A percentile compares a stretch with the other conserved stretches of the same genome.
phyloP scores from a whole-genome alignment of 2,329 filamentous ascomycete species.

The Mariannaea sp. region DNA sequence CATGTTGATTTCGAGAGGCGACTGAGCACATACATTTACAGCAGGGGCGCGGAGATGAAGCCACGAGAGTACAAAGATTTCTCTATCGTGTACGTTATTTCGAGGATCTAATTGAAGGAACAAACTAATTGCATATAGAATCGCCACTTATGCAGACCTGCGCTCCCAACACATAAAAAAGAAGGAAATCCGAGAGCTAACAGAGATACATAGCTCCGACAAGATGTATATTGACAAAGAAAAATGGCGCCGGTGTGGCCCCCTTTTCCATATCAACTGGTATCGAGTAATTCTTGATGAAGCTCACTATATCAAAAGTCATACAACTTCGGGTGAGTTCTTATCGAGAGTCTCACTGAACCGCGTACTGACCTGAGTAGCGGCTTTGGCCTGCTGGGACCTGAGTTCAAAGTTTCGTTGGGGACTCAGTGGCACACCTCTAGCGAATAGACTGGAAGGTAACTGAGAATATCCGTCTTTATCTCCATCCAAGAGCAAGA shows the following conservation, averaged over 20 bases:
- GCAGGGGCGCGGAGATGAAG: background rate
- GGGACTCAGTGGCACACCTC: slow-evolving; percentile 44
- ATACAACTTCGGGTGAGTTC: slow-evolving; percentile 38
- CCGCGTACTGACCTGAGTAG: slow-evolving; percentile 12
- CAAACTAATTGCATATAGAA: slow-evolving; percentile 25
- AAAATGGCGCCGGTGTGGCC: slow-evolving; percentile 47
- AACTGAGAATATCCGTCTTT: background rate
- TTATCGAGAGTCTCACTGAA: accelerated
- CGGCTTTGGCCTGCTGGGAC: slow-evolving; percentile 29
- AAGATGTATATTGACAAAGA: slow-evolving; percentile 33
- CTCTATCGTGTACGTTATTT: slow-evolving; percentile 17
- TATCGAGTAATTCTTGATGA: slow-evolving; percentile 62
- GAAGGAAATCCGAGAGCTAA: background rate
- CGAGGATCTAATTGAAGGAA: background rate
- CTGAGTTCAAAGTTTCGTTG: slow-evolving; percentile 42
- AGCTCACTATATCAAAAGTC: slow-evolving; percentile 60
- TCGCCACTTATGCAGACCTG: slow-evolving; percentile 41
- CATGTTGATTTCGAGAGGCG: slow-evolving; percentile 33
- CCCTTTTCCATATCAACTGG: slow-evolving; percentile 45
- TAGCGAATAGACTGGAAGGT: slow-evolving; percentile 42
- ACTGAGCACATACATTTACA: slow-evolving; percentile 15
- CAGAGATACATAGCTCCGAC: background rate
- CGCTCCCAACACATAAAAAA: slow-evolving; percentile 20
- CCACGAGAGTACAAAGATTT: too few species aligned
- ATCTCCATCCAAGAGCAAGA: accelerated